Base-by-base conservation (phyloP, 306 rosid species). In the Purshia tridentata region DNA sequence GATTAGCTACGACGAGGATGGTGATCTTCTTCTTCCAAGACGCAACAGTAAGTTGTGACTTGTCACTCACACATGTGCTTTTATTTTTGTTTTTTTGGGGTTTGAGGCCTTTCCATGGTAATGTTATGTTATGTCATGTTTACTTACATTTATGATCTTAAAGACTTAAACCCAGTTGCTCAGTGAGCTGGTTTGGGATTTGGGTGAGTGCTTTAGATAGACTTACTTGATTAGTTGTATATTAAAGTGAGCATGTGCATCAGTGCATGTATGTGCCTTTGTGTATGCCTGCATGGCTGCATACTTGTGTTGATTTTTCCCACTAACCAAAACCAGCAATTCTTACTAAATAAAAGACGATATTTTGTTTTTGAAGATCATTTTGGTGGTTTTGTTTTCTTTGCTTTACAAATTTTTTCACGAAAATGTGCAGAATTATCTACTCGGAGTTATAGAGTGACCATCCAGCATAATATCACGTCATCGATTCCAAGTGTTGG, bases 401-500 rank as follows among this genome's bases (percentile, higher is more conserved):
- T 70, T 19, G 4, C 14, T 4, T 14, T 46, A 51, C 29, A 40
- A 29, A 12, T 1, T 54, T 40, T 13, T 54, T 9, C 13, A 18
- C 22, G 2, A 55, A 22, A 45, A 40, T 76, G 45, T 76, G 79
- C 85, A 56, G 88, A 78, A 66, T 65, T 55, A 42, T 73, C 79
- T 14, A 65, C 37, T 72, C 54, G 53, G n/a, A 39, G 64, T 61
- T 83, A 48, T 65, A 55, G 35, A 10, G 72, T 88, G 51, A 72
- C 68, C 37, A 84, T 93, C 73, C 96, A 79, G 82, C 98, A 93
- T 80, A 87, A 82, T 82, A 85, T 91, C 82, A 88, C 96, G 58
- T 88, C 98, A 9, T 85, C 90, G 9, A 85, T 91, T 82, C 94
- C 94, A 46, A 82, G 82, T 74, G 98, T 94, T 73, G 97, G 98